Percentiles rank a stretch among this genome's conserved stretches.
phyloP scores from a whole-genome alignment of 495 filamentous ascomycete genomes.

The Aspergillus carlsbadensis region DNA sequence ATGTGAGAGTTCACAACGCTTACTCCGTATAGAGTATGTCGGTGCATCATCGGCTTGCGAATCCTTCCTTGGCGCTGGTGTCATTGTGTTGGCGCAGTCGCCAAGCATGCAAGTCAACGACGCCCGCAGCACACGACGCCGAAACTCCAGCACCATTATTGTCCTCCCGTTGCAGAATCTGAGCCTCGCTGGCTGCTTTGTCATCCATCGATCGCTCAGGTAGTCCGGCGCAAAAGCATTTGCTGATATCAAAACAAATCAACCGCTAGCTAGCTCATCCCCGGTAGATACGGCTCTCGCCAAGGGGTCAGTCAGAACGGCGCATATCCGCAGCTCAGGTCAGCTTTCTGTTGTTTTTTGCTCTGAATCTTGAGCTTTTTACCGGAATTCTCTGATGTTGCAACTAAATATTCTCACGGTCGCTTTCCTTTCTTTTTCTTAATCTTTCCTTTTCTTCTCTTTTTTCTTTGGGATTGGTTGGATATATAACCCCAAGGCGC shows the following conservation, averaged over 20 bases:
- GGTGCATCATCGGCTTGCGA: constrained; percentile 12
- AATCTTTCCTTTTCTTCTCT: too few species aligned
- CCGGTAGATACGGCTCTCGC: too few species aligned
- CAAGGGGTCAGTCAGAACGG: too few species aligned
- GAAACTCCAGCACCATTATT: neutral
- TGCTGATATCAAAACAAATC: too few species aligned
- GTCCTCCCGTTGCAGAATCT: neutral
- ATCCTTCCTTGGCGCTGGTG: constrained; percentile 29
- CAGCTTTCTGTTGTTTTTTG: constrained; percentile 11
- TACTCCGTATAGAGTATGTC: neutral
- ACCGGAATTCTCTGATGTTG: too few species aligned
- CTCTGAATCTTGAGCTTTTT: too few species aligned
- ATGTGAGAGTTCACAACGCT: neutral
- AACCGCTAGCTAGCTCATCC: too few species aligned
- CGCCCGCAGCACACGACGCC: neutral
- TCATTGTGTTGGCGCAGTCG: constrained; percentile 17
- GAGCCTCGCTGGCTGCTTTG: neutral
- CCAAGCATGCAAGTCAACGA: constrained; percentile 21
- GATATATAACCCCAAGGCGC: too few species aligned
- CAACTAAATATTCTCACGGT: too few species aligned
- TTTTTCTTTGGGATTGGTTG: too few species aligned
- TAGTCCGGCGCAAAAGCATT: neutral
- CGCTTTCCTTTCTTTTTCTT: too few species aligned
- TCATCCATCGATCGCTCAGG: constrained; percentile 17
- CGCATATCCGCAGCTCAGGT: constrained; percentile 40